A percentile compares a stretch with the other conserved stretches of the same genome.
Conservation (phyloP, 2,329 filamentous ascomycete genomes). For the Mycosphaerelloides madeirae region DNA sequence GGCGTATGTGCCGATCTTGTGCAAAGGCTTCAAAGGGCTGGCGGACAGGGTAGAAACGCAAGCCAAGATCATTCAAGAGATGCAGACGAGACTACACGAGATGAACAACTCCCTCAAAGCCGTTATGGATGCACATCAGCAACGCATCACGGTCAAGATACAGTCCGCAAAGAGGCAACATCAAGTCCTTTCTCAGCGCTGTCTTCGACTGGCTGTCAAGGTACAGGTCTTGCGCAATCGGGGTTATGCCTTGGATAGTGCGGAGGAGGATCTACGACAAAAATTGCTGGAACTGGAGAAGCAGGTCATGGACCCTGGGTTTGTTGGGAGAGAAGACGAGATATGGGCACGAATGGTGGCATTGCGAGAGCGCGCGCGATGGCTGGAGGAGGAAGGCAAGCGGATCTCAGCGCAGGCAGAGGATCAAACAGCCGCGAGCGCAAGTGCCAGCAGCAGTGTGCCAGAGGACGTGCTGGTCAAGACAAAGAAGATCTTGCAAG, state of each 20-base stretch:
- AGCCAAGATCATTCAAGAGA: slow-evolving; percentile 62
- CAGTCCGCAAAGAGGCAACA: slow-evolving; percentile 69
- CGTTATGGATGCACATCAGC: slow-evolving; percentile 70
- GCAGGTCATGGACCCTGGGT: slow-evolving; percentile 66
- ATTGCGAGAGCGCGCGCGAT: slow-evolving; percentile 66
- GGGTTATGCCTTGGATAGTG: slow-evolving; percentile 72
- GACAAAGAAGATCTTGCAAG: slow-evolving; percentile 74
- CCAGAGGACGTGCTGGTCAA: slow-evolving; percentile 67
- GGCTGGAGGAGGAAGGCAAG: slow-evolving; percentile 69
- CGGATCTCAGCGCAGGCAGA: slow-evolving; percentile 52
- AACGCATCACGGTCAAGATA: slow-evolving; percentile 68
- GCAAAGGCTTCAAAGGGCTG: slow-evolving; percentile 67
- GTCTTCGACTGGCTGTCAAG: slow-evolving; percentile 68
- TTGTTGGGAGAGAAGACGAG: slow-evolving; percentile 73
- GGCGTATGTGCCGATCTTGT: slow-evolving; percentile 72
- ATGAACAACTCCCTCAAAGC: slow-evolving; percentile 70
- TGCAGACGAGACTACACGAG: slow-evolving; percentile 69
- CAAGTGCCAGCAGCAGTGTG: slow-evolving; percentile 49
- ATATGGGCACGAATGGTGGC: slow-evolving; percentile 78
- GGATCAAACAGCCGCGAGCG: slow-evolving; percentile 41
- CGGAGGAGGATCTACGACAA: slow-evolving; percentile 72
- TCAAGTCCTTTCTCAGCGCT: slow-evolving; percentile 66
- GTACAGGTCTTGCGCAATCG: slow-evolving; percentile 76
- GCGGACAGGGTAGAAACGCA: slow-evolving; percentile 69
- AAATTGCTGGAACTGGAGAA: slow-evolving; percentile 66